Percentiles rank a stretch among this genome's conserved stretches.
Evolutionary conservation across 768 basidiomycete species (phyloP).

Genomic region (Mycena haematopus): DNA sequence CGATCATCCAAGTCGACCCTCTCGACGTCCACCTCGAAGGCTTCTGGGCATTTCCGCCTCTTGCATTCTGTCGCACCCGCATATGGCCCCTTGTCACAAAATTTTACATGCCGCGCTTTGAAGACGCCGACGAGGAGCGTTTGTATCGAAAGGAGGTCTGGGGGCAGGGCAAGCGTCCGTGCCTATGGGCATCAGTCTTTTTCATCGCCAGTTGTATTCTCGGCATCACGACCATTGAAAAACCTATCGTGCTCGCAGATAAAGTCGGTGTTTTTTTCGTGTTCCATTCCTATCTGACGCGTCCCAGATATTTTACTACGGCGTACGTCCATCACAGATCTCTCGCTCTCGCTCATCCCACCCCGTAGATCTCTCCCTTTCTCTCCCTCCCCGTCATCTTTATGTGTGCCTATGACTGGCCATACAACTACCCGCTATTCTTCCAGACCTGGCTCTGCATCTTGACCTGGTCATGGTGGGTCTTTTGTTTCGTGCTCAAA

Average conservation of each 20-base stretch:
- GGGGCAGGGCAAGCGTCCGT: slow-evolving; percentile 22
- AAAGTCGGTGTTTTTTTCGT: slow-evolving; percentile 18
- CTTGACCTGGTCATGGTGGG: slow-evolving; percentile 58
- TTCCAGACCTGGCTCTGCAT: slow-evolving; percentile 56
- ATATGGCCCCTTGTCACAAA: slow-evolving; percentile 14
- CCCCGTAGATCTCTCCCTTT: slow-evolving; percentile 48
- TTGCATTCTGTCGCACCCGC: slow-evolving; percentile 7
- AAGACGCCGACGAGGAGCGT: slow-evolving; percentile 23
- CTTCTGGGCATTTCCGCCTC: slow-evolving; percentile 20
- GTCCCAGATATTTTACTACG: slow-evolving; percentile 50
- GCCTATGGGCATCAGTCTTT: slow-evolving; percentile 32
- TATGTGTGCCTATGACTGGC: slow-evolving; percentile 59
- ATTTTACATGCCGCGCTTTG: slow-evolving; percentile 31
- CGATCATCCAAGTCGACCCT: slow-evolving; percentile 10
- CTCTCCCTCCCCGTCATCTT: slow-evolving; percentile 55
- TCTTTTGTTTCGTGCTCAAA: background rate
- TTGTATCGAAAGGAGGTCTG: slow-evolving; percentile 33
- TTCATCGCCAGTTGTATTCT: slow-evolving; percentile 36
- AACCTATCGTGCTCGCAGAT: slow-evolving; percentile 35
- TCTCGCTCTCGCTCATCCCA: slow-evolving; percentile 1
- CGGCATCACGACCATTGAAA: slow-evolving; percentile 30
- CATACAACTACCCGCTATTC: slow-evolving; percentile 47
- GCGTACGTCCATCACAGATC: slow-evolving; percentile 28
- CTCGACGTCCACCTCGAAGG: slow-evolving; percentile 7
- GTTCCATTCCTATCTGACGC: background rate